phyloP scores from a whole-genome alignment of 2,329 filamentous ascomycete species.

The Colletotrichum paranaense region DNA sequence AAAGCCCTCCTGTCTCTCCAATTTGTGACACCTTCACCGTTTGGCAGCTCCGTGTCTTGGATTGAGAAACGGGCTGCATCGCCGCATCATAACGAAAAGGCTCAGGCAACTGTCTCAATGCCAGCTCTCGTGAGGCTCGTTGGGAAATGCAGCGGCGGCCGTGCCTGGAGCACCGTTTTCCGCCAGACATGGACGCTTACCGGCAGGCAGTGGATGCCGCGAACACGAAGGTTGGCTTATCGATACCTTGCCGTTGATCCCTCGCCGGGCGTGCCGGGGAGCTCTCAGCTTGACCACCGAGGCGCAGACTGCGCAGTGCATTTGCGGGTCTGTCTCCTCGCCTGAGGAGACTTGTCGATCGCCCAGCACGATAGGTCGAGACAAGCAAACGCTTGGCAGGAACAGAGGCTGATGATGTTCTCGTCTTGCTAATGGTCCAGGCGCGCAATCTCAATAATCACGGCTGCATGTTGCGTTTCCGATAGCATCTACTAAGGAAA shows the following conservation, averaged over 20 bases:
- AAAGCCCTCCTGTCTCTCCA: not conserved
- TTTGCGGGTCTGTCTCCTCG: not conserved
- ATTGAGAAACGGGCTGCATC: not conserved
- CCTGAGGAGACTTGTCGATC: slow-evolving; percentile 9
- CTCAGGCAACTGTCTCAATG: not conserved
- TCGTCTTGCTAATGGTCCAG: not conserved
- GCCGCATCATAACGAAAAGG: not conserved
- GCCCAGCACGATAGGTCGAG: not conserved
- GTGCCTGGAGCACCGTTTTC: not conserved
- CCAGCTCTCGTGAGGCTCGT: not conserved
- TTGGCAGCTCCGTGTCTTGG: slow-evolving; percentile 22
- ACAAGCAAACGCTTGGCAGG: slow-evolving; percentile 20
- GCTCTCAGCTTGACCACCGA: slow-evolving; percentile 23
- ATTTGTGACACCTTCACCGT: not conserved
- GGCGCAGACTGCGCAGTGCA: slow-evolving; percentile 25
- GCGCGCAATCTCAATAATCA: not conserved
- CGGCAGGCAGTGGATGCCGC: not conserved
- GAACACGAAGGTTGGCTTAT: slow-evolving; percentile 19
- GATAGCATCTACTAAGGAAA: not conserved
- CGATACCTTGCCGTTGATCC: slow-evolving; percentile 11
- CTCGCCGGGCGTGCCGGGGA: not conserved
- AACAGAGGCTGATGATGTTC: not conserved
- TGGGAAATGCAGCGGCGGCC: not conserved
- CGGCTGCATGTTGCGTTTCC: too few species aligned
- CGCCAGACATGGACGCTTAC: not conserved